Conservation (phyloP, 176 grass and related monocot genomes). For the Thalia dealbata region DNA sequence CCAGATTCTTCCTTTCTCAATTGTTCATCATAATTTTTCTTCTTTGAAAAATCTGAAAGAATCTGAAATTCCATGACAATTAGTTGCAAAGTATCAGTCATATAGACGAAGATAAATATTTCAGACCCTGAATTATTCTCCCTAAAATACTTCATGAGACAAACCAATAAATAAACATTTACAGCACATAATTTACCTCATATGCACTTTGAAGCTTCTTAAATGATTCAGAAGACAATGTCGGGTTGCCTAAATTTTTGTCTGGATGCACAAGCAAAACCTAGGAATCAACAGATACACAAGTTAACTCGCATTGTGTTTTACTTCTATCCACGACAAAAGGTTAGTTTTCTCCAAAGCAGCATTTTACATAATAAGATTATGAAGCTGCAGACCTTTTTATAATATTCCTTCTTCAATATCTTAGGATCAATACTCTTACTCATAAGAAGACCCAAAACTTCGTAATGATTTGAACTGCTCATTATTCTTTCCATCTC, state of each 20-base stretch:
- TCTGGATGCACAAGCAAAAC: slow-evolving; percentile 93
- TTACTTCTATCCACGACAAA: background rate
- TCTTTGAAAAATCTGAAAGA: slow-evolving; percentile 83
- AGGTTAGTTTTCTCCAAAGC: background rate
- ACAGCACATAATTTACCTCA: slow-evolving; percentile 51
- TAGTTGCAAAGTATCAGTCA: slow-evolving; percentile 11
- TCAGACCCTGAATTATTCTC: background rate
- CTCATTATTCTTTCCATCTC: slow-evolving; percentile 94
- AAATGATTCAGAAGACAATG: slow-evolving; percentile 78
- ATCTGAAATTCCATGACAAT: slow-evolving; percentile 38
- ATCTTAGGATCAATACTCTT: slow-evolving; percentile 39
- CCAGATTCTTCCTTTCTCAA: slow-evolving; percentile 78
- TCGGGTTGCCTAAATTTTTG: slow-evolving; percentile 94
- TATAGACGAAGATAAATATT: background rate
- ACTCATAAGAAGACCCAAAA: slow-evolving; percentile 54
- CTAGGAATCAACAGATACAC: slow-evolving; percentile 45
- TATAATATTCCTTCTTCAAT: slow-evolving; percentile 67
- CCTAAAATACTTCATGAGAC: background rate
- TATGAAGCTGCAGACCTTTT: slow-evolving; percentile 37
- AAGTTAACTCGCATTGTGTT: slow-evolving; percentile 1
- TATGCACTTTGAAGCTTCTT: slow-evolving; percentile 97
- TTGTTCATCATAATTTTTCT: slow-evolving; percentile 78
- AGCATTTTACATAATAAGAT: background rate
- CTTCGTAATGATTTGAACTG: slow-evolving; percentile 77
- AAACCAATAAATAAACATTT: slow-evolving; percentile 15